Base-by-base conservation (phyloP, 441 rosid genomes). In the Theobroma grandiflorum region DNA sequence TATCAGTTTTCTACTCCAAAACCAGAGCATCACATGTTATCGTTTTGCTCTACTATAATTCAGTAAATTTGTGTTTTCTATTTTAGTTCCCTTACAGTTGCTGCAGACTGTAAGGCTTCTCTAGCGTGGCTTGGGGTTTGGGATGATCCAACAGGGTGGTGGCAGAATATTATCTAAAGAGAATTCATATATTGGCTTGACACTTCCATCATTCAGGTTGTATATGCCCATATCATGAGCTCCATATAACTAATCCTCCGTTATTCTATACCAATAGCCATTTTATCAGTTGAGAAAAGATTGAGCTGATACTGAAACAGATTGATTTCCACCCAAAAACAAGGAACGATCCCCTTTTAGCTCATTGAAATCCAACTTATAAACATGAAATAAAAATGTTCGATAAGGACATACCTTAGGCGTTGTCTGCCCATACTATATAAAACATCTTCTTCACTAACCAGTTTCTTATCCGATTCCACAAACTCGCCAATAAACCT, bases 161-260 rank as follows among this genome's bases (percentile, higher is more conserved):
- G 86, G 89, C 9, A 79, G 79, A 49, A 84, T 74, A 47, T 62
- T 86, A 16, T 18, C 68, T 0, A 40, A 22, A 0, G 40, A 33
- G 12, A 14, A 33, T 40, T 42, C 42, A 65, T 20, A 79, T 68
- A 88, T 52, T 15, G 75, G 74, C 8, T 75, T 43, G 8, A 83
- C 22, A 8, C 11, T 75, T 35, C 55, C 55, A n/a, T 79, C 76
- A 38, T 80, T 33, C 42, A 88, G 55, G 68, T 52, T 76, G 38
- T 74, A 86, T n/a, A 65, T 35, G 2, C 87, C 90, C 66, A 77
- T 74, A 20, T 88, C 85, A 57, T 88, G 89, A 2, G 89, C 90
- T 35, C 85, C 87, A 62, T 83, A 82, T 68, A 68, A 42, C 38
- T 75, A 78, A 45, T 84, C 82, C 4, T 75, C 81, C 4, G 72